Evolutionary conservation across 2,329 filamentous ascomycete genomes (phyloP).

Genomic region (Verticillium klebahnii): DNA sequence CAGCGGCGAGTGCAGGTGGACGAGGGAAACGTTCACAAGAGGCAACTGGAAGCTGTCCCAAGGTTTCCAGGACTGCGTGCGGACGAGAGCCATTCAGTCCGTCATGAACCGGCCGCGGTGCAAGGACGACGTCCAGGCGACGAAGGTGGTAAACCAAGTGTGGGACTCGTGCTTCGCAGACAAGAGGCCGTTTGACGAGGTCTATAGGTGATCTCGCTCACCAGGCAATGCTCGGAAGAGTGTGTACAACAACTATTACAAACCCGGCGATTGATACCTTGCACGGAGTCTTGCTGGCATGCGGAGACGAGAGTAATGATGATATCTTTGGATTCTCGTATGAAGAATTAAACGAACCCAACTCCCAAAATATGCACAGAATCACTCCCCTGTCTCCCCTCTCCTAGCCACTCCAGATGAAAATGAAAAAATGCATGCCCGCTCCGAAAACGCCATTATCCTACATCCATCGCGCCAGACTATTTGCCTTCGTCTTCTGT

Average conservation of each 20-base stretch:
- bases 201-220: slow-evolving; percentile 62
- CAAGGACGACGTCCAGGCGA: slow-evolving; percentile 80
- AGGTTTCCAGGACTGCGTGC: slow-evolving; percentile 91
- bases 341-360: slow-evolving; percentile 10
- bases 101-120: slow-evolving; percentile 74
- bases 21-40: slow-evolving; percentile 76
- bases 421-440: neutral
- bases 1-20: slow-evolving; percentile 90
- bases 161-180: slow-evolving; percentile 97
- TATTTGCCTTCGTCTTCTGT: neutral
- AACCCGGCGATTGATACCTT: slow-evolving; percentile 9
- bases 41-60: slow-evolving; percentile 86
- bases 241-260: slow-evolving; percentile 17
- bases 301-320: neutral
- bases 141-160: slow-evolving; percentile 90
- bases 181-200: slow-evolving; percentile 93
- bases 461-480: slow-evolving; percentile 9
- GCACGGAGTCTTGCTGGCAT: neutral
- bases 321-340: slow-evolving; percentile 3
- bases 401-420: slow-evolving; percentile 2
- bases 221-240: slow-evolving; percentile 1
- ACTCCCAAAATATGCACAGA: slow-evolving; percentile 21
- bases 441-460: slow-evolving; percentile 12
- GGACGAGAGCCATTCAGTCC: slow-evolving; percentile 72
- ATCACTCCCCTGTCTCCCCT: slow-evolving; percentile 5